phyloP scores from a whole-genome alignment of 495 filamentous ascomycete genomes.

The Aspergillus kassunensis region DNA sequence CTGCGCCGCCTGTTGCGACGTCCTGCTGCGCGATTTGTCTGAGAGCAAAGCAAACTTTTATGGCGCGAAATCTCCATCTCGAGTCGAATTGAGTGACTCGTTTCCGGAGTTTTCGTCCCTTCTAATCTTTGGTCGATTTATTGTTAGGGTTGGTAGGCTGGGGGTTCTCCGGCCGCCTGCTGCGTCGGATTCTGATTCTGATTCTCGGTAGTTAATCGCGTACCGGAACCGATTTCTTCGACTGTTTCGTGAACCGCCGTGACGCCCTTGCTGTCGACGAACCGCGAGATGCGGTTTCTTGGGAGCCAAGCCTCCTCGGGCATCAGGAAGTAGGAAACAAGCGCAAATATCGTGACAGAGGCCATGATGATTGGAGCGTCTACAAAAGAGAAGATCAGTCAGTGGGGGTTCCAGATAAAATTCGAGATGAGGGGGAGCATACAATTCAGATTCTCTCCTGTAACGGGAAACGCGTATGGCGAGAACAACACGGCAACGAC shows the following conservation, averaged over 20 bases:
- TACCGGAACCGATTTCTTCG: slow-evolving; percentile 10
- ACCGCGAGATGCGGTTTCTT: slow-evolving; percentile 37
- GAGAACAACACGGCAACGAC: slow-evolving; percentile 48
- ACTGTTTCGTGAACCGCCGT: slow-evolving; percentile 22
- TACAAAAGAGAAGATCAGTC: slow-evolving; percentile 10
- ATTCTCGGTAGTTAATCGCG: too few species aligned
- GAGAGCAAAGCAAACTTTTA: too few species aligned
- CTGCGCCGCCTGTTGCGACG: too few species aligned
- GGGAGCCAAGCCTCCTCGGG: slow-evolving; percentile 47
- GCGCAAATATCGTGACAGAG: slow-evolving; percentile 44
- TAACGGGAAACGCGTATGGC: slow-evolving; percentile 43
- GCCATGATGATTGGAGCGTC: slow-evolving; percentile 50
- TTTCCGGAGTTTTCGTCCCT: too few species aligned
- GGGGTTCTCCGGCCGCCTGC: too few species aligned
- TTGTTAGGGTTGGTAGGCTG: too few species aligned
- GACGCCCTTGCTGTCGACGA: slow-evolving; percentile 44
- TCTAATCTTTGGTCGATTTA: too few species aligned
- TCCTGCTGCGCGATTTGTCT: too few species aligned
- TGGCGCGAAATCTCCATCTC: too few species aligned
- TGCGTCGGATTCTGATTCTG: too few species aligned
- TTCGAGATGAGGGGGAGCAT: slow-evolving; percentile 11
- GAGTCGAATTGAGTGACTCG: too few species aligned
- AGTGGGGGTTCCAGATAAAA: too few species aligned
- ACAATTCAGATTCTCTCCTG: slow-evolving; percentile 45
- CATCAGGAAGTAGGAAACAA: slow-evolving; percentile 46